A percentile compares a stretch with the other conserved stretches of the same genome.
phyloP scores from a whole-genome alignment of 2,329 filamentous ascomycete genomes.

The Emmonsiellopsis sp. region DNA sequence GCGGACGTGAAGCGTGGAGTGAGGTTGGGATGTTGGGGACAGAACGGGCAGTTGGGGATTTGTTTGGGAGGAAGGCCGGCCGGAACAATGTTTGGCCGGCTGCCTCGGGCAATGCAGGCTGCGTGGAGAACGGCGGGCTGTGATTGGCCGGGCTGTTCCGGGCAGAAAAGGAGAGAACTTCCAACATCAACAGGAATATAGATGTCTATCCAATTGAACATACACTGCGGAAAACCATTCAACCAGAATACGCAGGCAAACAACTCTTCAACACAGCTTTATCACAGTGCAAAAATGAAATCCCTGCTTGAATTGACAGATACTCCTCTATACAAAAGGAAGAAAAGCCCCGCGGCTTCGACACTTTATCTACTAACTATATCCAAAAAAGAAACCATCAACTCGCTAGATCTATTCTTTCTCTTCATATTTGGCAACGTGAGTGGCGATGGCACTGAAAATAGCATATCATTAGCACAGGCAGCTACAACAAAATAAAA shows the following conservation, averaged over 20 bases:
- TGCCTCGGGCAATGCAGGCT: neutral
- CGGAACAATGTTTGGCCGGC: neutral
- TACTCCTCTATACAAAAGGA: neutral
- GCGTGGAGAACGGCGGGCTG: neutral
- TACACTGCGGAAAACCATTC: neutral
- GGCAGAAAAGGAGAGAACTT: neutral
- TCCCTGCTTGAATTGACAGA: neutral
- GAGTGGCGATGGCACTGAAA: constrained; percentile 62
- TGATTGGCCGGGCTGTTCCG: neutral
- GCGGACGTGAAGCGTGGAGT: constrained; percentile 7
- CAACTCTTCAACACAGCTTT: too few species aligned
- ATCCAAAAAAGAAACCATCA: neutral
- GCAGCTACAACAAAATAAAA: neutral
- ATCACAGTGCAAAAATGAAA: too few species aligned
- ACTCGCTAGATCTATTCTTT: constrained; percentile 13
- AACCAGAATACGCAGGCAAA: neutral
- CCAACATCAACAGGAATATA: constrained; percentile 12
- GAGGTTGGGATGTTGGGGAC: constrained; percentile 12
- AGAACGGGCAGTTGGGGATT: constrained; percentile 1
- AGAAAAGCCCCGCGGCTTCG: neutral
- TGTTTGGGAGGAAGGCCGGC: neutral
- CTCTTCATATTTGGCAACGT: constrained; percentile 62
- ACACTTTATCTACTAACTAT: neutral
- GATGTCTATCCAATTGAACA: constrained; percentile 16
- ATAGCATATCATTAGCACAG: constrained; percentile 10